phyloP scores from a whole-genome alignment of 495 filamentous ascomycete species.

The Tetracladium setigerum region DNA sequence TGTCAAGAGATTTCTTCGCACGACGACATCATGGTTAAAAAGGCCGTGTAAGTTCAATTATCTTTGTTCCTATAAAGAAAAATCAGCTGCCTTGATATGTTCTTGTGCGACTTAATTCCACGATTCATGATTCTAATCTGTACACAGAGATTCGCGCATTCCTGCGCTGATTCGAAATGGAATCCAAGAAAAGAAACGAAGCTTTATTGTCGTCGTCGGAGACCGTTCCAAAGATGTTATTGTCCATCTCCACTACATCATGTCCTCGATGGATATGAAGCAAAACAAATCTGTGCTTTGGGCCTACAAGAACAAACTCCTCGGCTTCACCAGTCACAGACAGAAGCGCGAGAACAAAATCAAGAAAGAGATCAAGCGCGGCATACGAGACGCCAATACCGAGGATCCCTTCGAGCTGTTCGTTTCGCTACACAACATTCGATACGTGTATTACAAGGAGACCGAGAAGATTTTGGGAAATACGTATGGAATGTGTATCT shows the following conservation, averaged over 20 bases:
- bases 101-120: neutral
- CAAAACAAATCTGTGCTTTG: conserved; percentile 96
- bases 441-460: conserved; percentile 99
- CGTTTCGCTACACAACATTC: conserved; percentile 90
- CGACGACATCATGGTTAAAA: conserved; percentile 39
- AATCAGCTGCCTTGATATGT: neutral
- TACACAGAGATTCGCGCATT: conserved; percentile 78
- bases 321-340: conserved; percentile 91
- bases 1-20: too few species aligned
- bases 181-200: conserved; percentile 92
- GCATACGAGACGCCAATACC: conserved; percentile 87
- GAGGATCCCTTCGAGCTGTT: conserved; percentile 98
- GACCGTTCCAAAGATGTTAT: conserved; percentile 97
- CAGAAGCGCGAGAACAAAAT: conserved; percentile 98
- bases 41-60: conserved; percentile 45
- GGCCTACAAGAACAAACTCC: conserved; percentile 98
- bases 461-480: conserved; percentile 99
- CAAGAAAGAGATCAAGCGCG: conserved; percentile 94
- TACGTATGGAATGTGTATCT: conserved; percentile 96
- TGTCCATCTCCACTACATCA: conserved; percentile 88
- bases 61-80: neutral
- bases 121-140: conserved; percentile 9
- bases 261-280: conserved; percentile 82
- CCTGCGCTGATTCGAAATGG: conserved; percentile 94
- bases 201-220: conserved; percentile 94